These are phyloP conservation scores for Coffea eugenioides DNA, from an alignment of 257 asterid species.

Conservation along the genomic window DNA sequence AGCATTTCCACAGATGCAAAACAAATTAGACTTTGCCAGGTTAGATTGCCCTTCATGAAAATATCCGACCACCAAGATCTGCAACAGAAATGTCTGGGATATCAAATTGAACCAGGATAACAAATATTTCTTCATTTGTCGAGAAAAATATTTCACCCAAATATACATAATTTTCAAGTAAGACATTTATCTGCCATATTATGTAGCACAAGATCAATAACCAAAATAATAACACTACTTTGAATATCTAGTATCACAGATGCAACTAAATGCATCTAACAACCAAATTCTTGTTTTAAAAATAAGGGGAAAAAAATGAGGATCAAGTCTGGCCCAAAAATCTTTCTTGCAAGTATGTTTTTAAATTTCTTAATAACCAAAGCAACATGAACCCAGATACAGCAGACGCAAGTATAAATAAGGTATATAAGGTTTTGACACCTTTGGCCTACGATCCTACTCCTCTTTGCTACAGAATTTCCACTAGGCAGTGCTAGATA, in stretches of 20 bases:
- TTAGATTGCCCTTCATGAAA: slow-evolving; percentile 50
- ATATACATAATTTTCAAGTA: background rate
- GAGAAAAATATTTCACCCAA: background rate
- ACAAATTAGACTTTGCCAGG: slow-evolving; percentile 40
- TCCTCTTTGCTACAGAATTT: background rate
- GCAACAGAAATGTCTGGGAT: slow-evolving; percentile 32
- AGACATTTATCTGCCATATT: background rate
- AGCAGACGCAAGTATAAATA: background rate
- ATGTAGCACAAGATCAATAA: background rate
- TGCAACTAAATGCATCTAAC: background rate
- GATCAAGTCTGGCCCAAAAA: background rate
- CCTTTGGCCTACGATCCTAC: background rate
- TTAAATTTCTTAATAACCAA: background rate
- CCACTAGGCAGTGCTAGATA: background rate
- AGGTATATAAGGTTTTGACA: background rate
- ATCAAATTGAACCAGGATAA: slow-evolving; percentile 1
- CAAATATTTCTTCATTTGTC: background rate
- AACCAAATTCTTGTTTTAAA: background rate
- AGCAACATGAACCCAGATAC: background rate
- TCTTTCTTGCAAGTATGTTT: background rate
- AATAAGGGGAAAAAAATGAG: background rate
- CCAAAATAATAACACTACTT: background rate
- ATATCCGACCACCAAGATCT: slow-evolving; percentile 78
- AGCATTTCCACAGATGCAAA: slow-evolving; percentile 69
- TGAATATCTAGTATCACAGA: background rate